Evolutionary conservation across 352 stramenopile species (phyloP).

Genomic region (Aphanomyces invadans): DNA sequence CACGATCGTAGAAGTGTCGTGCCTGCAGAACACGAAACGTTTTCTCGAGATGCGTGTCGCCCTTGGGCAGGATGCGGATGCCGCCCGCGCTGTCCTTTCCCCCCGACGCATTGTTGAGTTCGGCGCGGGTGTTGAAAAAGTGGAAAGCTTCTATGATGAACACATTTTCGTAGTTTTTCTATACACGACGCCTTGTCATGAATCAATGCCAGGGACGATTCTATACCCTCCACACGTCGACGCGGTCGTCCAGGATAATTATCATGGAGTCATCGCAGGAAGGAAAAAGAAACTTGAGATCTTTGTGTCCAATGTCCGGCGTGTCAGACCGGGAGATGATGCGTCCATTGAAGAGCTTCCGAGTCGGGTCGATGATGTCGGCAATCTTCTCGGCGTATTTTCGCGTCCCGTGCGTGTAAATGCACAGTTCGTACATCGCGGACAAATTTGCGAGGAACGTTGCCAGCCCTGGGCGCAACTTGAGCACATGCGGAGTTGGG

Average conservation of each 20-base stretch:
- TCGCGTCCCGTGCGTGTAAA: slow-evolving; percentile 93
- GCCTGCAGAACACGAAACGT: slow-evolving; percentile 39
- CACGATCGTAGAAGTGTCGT: too few relatives aligned
- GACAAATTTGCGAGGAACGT: slow-evolving; percentile 83
- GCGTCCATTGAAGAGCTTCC: slow-evolving; percentile 74
- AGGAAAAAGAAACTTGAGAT: slow-evolving; percentile 77
- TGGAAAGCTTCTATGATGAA: slow-evolving; percentile 82
- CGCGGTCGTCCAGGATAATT: slow-evolving; percentile 72
- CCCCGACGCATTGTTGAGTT: slow-evolving; percentile 80
- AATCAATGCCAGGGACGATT: not conserved
- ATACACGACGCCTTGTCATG: not conserved
- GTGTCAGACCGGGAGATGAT: slow-evolving; percentile 84
- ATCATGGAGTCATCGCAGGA: slow-evolving; percentile 85
- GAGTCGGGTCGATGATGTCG: slow-evolving; percentile 84
- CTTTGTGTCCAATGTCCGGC: slow-evolving; percentile 81
- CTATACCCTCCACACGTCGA: slow-evolving; percentile 77
- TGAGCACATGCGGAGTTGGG: slow-evolving; percentile 81
- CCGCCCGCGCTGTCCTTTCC: slow-evolving; percentile 39
- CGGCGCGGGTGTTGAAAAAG: slow-evolving; percentile 69
- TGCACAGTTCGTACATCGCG: slow-evolving; percentile 87
- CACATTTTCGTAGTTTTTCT: slow-evolving; percentile 80
- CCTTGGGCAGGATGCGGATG: slow-evolving; percentile 12
- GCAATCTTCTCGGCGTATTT: slow-evolving; percentile 92
- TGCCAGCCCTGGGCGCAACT: slow-evolving; percentile 86
- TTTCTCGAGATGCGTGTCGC: slow-evolving; percentile 48